Percentiles rank a stretch among this genome's conserved stretches.
phyloP scores from a whole-genome alignment of 371 early-diverging fungal species.

The Apophysomyces trapeziformis region DNA sequence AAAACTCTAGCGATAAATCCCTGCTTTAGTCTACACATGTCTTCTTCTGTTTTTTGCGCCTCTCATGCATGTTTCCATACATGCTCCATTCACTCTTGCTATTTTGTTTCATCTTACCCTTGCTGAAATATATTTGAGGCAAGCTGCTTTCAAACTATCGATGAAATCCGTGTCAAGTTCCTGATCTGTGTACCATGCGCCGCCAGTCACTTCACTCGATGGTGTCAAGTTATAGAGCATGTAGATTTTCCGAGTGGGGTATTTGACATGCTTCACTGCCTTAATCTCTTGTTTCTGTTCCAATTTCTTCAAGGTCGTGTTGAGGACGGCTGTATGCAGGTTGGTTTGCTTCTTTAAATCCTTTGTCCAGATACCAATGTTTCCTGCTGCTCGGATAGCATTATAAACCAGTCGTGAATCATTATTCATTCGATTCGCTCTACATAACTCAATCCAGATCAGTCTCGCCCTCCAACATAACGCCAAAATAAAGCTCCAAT shows the following conservation, averaged over 20 bases:
- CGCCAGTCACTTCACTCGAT: conserved; percentile 95
- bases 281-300: conserved; percentile 91
- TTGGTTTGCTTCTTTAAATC: conserved; percentile 87
- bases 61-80: too few species aligned
- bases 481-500: neutral
- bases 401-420: conserved; percentile 75
- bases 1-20: conserved; percentile 54
- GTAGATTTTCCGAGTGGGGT: conserved; percentile 91
- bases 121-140: conserved; percentile 75
- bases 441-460: conserved; percentile 14
- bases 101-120: conserved; percentile 48
- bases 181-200: conserved; percentile 97
- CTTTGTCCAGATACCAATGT: conserved; percentile 93
- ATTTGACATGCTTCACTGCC: conserved; percentile 92
- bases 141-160: conserved; percentile 76
- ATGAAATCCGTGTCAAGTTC: conserved; percentile 96
- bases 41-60: too few species aligned
- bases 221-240: conserved; percentile 92
- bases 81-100: neutral
- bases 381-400: conserved; percentile 79
- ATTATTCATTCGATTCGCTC: conserved; percentile 47
- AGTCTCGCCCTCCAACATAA: too few species aligned
- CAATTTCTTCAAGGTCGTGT: conserved; percentile 79
- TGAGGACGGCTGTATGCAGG: conserved; percentile 83
- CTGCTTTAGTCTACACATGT: too few species aligned